These are phyloP conservation scores for Daldinia caldariorum DNA, from an alignment of 495 filamentous ascomycete species.

Conservation along the genomic window DNA sequence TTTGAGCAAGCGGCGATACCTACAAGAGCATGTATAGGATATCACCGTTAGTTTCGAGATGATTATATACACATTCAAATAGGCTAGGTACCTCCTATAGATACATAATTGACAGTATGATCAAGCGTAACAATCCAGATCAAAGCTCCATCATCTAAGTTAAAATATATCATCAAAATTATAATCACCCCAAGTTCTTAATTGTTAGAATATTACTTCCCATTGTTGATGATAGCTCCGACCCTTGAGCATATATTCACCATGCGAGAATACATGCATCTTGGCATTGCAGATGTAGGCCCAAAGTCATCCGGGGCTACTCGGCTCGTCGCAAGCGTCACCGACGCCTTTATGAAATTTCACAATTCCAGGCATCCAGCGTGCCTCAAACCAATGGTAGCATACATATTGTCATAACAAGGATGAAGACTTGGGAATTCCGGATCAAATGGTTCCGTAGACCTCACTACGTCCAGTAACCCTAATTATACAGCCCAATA, in stretches of 20 bases:
- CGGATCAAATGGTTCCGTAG: too few species aligned
- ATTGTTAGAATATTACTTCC: too few species aligned
- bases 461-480: too few species aligned
- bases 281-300: neutral
- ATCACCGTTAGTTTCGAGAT: neutral
- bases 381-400: too few species aligned
- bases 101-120: too few species aligned
- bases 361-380: neutral
- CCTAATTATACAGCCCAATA: too few species aligned
- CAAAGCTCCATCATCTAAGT: too few species aligned
- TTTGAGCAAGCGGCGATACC: neutral
- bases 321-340: neutral
- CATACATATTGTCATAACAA: neutral
- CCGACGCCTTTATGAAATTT: neutral
- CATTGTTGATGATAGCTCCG: neutral
- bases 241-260: neutral
- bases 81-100: too few species aligned
- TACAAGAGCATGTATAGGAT: neutral
- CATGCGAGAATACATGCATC: neutral
- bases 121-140: too few species aligned
- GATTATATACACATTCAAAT: too few species aligned
- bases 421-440: neutral
- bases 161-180: too few species aligned
- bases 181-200: too few species aligned
- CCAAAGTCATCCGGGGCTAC: neutral